phyloP scores from a whole-genome alignment of 495 filamentous ascomycete genomes.

The Platismatia glauca region DNA sequence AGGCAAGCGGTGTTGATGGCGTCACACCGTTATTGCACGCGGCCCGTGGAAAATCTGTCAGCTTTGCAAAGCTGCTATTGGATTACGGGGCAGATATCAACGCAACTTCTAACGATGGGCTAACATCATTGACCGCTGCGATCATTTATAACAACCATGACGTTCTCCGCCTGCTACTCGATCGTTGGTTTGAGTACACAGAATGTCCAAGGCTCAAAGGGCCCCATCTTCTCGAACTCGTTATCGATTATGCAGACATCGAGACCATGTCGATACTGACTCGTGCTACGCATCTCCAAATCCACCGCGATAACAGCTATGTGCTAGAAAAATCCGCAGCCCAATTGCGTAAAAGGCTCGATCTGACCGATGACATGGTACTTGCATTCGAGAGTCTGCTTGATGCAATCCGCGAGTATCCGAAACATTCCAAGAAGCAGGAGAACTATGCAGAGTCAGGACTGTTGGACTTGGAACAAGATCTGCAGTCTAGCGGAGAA shows the following conservation, averaged over 20 bases:
- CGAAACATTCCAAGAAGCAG: too few species aligned
- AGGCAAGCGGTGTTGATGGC: conserved; percentile 2
- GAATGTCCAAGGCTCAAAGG: conserved; percentile 27
- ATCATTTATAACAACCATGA: conserved; percentile 25
- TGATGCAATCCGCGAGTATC: too few species aligned
- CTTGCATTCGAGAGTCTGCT: conserved; percentile 13
- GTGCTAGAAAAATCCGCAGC: conserved; percentile 2
- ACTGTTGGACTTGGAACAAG: too few species aligned
- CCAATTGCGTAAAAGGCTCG: conserved; percentile 3
- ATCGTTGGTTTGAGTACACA: conserved; percentile 29
- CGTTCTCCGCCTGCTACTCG: conserved; percentile 24
- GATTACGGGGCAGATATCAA: conserved; percentile 17
- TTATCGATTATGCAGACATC: conserved; percentile 27
- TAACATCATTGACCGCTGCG: conserved; percentile 12
- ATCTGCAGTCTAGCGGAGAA: too few species aligned
- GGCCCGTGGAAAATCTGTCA: neutral
- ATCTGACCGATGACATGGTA: conserved; percentile 10
- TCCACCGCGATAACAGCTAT: conserved; percentile 8
- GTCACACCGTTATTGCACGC: conserved; percentile 8
- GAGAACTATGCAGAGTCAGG: too few species aligned
- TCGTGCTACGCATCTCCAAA: conserved; percentile 4
- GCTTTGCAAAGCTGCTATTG: conserved; percentile 10
- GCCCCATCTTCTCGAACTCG: conserved; percentile 25
- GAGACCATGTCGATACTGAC: conserved; percentile 23
- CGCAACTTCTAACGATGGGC: neutral